phyloP scores from a whole-genome alignment of 805 yeast genomes.

The Wickerhamiella cacticola region DNA sequence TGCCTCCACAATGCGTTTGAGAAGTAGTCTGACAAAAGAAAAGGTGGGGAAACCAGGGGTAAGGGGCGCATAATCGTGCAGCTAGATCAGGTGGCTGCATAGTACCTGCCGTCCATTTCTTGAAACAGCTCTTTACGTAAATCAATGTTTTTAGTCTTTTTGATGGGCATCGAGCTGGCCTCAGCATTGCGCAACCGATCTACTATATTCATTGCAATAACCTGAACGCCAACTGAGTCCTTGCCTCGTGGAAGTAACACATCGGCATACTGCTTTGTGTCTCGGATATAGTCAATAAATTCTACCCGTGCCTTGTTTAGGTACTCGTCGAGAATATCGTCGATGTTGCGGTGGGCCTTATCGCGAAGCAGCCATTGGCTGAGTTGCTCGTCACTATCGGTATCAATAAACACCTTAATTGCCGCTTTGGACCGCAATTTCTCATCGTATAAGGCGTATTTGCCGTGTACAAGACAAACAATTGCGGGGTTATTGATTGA shows the following conservation, averaged over 20 bases:
- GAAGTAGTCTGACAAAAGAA: too few relatives aligned
- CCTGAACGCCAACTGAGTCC: conserved; percentile 42
- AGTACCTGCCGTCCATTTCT: conserved; percentile 10
- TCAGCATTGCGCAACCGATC: conserved; percentile 21
- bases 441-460: conserved; percentile 63
- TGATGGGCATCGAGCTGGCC: not conserved
- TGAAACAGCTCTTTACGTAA: conserved; percentile 11
- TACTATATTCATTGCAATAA: conserved; percentile 53
- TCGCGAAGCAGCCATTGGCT: conserved; percentile 52
- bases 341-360: conserved; percentile 22
- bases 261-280: conserved; percentile 63
- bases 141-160: not conserved
- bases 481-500: not conserved
- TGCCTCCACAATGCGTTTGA: too few relatives aligned
- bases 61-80: conserved; percentile 1
- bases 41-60: too few relatives aligned
- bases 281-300: conserved; percentile 45
- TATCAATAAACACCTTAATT: conserved; percentile 62
- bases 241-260: conserved; percentile 62
- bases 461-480: conserved; percentile 53
- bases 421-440: conserved; percentile 44
- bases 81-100: conserved; percentile 5
- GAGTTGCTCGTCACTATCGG: conserved; percentile 74
- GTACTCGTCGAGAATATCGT: conserved; percentile 34
- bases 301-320: conserved; percentile 49